Percentiles rank a stretch among this genome's conserved stretches.
These are phyloP conservation scores for Candida frijolesensis DNA, from an alignment of 1,139 yeast genomes.

Conservation along the genomic window DNA sequence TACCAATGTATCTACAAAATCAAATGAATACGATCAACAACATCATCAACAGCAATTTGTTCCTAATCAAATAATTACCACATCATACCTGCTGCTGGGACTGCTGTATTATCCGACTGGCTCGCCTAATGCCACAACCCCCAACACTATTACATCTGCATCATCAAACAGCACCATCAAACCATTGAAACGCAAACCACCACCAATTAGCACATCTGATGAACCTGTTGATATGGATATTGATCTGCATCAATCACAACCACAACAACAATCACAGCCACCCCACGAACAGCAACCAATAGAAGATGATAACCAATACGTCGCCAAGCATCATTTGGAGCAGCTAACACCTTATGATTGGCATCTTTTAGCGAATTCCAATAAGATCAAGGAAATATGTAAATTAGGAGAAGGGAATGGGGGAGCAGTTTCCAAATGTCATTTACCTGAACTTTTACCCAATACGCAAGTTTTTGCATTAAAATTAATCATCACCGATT, in stretches of 20 bases:
- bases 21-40: not conserved
- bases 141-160: slow-evolving; percentile 2
- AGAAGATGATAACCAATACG: slow-evolving; percentile 5
- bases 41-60: not conserved
- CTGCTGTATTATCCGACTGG: not conserved
- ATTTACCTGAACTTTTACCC: slow-evolving; percentile 15
- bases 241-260: not conserved
- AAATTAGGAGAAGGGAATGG: slow-evolving; percentile 93
- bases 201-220: slow-evolving; percentile 34
- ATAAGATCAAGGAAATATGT: slow-evolving; percentile 40
- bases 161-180: slow-evolving; percentile 18
- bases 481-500: slow-evolving; percentile 73
- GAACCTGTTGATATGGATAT: not conserved
- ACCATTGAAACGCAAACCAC: slow-evolving; percentile 37
- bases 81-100: not conserved
- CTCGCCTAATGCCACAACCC: not conserved
- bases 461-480: slow-evolving; percentile 74
- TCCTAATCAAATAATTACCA: not conserved
- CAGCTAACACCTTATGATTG: slow-evolving; percentile 78
- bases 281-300: not conserved
- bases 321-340: slow-evolving; percentile 37
- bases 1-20: not conserved
- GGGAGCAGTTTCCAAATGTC: slow-evolving; percentile 83
- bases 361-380: slow-evolving; percentile 61
- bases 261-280: not conserved